phyloP scores from a whole-genome alignment of 495 filamentous ascomycete genomes.

The Neurospora sp. region DNA sequence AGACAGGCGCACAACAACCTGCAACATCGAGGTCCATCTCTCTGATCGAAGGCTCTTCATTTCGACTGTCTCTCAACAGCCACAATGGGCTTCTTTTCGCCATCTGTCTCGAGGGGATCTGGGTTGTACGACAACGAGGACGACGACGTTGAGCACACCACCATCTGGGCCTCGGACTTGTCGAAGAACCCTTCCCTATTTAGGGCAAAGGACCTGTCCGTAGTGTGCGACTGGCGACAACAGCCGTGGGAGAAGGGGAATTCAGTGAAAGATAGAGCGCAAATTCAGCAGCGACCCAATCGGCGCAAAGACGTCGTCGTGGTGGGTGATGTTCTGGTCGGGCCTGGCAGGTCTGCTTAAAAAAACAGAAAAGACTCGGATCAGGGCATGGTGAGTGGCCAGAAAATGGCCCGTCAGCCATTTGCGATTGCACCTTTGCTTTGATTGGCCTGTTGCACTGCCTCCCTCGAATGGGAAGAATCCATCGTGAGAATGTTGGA shows the following conservation, averaged over 20 bases:
- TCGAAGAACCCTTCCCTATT: neutral
- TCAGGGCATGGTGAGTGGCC: neutral
- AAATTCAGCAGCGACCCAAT: neutral
- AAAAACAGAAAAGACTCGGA: neutral
- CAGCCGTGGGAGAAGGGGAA: neutral
- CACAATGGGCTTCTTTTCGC: neutral
- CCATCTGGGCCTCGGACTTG: neutral
- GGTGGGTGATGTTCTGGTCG: neutral
- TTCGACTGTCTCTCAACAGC: neutral
- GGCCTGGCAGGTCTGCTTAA: neutral
- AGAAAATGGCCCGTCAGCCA: neutral
- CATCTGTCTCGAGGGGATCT: neutral
- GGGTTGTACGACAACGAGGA: neutral
- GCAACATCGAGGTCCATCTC: neutral
- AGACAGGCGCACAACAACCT: neutral
- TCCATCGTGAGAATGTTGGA: neutral
- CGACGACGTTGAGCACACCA: neutral
- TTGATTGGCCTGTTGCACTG: neutral
- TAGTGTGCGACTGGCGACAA: neutral
- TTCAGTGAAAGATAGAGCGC: neutral
- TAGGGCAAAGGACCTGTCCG: neutral
- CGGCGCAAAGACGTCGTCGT: neutral
- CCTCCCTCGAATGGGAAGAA: neutral
- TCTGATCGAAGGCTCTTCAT: neutral
- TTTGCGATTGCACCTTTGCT: neutral